Evolutionary conservation across 768 basidiomycete genomes (phyloP), one percentile per base, ranked within the genome.

Genomic region (Russula dissimulans): DNA sequence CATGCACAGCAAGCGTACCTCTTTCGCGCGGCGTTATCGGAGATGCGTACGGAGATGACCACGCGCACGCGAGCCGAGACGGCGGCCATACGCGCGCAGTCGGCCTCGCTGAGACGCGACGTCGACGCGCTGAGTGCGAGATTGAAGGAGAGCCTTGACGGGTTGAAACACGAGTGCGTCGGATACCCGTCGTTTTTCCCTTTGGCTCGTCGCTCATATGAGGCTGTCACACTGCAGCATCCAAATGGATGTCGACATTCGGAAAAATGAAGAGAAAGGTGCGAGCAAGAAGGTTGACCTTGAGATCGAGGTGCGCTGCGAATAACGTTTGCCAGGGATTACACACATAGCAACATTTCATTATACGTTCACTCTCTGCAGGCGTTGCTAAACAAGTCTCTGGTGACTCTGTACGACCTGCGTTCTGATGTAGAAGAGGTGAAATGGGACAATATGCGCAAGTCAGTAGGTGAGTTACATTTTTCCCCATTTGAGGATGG

Each of bases 241-340:
- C 53, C 94, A 97, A 72, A 93, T 98, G 85, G 97, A 99, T 57
- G 78, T 97, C 61, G 92, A 95, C 68, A 93, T 85, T 63, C 80
- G 95, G 59, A 97, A 94, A 77, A 91, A 88, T 65, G 97, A 98
- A 70, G 82, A 86, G 14, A 87, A 85, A 68, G 78, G 85, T 1
- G 94, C 97, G 54, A 68, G 90, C 60, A 95, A 94, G 72, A 80
- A 79, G 55, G 84, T 87, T 66, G 93, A 93, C 66, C 88, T 97
- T 61, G 75, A 77, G 39, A 91, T 95, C 42, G 91, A 93, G 80
- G 90, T 88, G 44, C 18, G 76, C 69, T 4, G 22, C 50, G 56
- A 53, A 31, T 7, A 47, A 36, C 26, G 29, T 58, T 54, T 50
- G 11, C 49, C 48, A 54, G 22, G 49, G 18, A 38, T 36, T 5